Percentiles rank a stretch among this genome's conserved stretches.
Evolutionary conservation across 2,329 filamentous ascomycete species (phyloP).

Genomic region (Gremmenia infestans): DNA sequence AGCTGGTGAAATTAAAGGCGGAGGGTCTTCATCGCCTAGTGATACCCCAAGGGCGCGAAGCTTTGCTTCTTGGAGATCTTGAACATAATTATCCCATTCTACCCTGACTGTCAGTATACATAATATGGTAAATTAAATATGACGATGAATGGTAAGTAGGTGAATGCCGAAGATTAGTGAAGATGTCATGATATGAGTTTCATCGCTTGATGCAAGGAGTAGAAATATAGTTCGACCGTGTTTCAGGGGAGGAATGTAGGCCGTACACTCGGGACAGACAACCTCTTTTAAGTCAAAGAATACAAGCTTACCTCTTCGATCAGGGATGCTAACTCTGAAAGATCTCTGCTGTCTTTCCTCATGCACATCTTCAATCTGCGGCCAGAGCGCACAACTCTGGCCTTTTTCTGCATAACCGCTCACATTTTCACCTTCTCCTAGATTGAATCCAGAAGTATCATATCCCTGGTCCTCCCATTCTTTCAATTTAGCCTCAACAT

Average conservation of each 20-base stretch:
- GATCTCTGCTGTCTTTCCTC: conserved; percentile 48
- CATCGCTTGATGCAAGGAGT: conserved; percentile 2
- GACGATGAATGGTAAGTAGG: background rate
- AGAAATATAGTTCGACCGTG: background rate
- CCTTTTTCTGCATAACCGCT: conserved; percentile 21
- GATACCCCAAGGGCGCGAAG: conserved; percentile 86
- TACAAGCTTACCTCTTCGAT: conserved; percentile 32
- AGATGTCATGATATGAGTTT: background rate
- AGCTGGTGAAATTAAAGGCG: conserved; percentile 62
- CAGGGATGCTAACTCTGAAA: conserved; percentile 62
- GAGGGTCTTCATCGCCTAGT: conserved; percentile 65
- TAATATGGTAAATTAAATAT: background rate
- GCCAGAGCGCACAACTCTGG: conserved; percentile 67
- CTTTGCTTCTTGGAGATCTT: conserved; percentile 83
- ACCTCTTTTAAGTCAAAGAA: background rate
- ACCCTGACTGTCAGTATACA: conserved; percentile 10
- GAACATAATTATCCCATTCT: conserved; percentile 73
- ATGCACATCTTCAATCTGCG: conserved; percentile 52
- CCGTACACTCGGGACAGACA: no score
- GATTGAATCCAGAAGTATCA: conserved; percentile 61
- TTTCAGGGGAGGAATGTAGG: no score
- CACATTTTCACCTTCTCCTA: conserved; percentile 42
- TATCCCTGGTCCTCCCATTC: conserved; percentile 68
- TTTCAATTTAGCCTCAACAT: conserved; percentile 57
- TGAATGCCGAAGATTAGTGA: background rate